Evolutionary conservation across 1,284 basidiomycete species (phyloP).

Genomic region (Mycosarcoma maydis): DNA sequence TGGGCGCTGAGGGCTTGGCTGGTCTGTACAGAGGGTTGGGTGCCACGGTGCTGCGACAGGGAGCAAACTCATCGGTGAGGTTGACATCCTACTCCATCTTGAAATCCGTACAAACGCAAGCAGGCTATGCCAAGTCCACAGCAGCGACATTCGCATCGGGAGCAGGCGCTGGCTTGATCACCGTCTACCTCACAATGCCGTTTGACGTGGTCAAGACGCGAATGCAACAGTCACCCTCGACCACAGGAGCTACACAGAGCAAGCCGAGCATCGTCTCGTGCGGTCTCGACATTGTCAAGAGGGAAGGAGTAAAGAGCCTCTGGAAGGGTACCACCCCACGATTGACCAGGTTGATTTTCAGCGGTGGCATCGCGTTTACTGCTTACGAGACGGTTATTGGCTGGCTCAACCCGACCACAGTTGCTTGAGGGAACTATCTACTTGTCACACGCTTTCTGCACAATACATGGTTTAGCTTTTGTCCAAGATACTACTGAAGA

Average conservation of each 20-base stretch:
- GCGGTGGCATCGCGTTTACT: constrained; percentile 49
- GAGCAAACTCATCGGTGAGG: constrained; percentile 91
- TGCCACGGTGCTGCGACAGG: constrained; percentile 86
- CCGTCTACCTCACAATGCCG: constrained; percentile 73
- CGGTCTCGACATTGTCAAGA: constrained; percentile 82
- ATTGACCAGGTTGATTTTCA: constrained; percentile 75
- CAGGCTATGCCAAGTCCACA: constrained; percentile 71
- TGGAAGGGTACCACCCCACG: constrained; percentile 95
- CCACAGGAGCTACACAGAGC: constrained; percentile 78
- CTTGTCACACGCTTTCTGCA: no score
- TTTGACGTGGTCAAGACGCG: constrained; percentile 93
- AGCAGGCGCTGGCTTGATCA: constrained; percentile 90
- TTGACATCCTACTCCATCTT: constrained; percentile 92
- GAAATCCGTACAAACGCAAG: constrained; percentile 69
- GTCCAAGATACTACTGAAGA: no score
- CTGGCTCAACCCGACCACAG: constrained; percentile 6
- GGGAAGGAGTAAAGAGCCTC: constrained; percentile 86
- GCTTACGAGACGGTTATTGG: constrained; percentile 35
- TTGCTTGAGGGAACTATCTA: not conserved
- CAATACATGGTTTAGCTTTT: no score
- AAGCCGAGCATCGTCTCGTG: constrained; percentile 74
- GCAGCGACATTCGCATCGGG: constrained; percentile 74
- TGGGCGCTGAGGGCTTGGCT: constrained; percentile 73
- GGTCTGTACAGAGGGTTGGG: constrained; percentile 89
- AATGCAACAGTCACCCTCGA: constrained; percentile 76